Evolutionary conservation across 1,284 basidiomycete genomes (phyloP), one percentile per base, ranked within the genome.

Genomic region (Takashimella tepidaria): DNA sequence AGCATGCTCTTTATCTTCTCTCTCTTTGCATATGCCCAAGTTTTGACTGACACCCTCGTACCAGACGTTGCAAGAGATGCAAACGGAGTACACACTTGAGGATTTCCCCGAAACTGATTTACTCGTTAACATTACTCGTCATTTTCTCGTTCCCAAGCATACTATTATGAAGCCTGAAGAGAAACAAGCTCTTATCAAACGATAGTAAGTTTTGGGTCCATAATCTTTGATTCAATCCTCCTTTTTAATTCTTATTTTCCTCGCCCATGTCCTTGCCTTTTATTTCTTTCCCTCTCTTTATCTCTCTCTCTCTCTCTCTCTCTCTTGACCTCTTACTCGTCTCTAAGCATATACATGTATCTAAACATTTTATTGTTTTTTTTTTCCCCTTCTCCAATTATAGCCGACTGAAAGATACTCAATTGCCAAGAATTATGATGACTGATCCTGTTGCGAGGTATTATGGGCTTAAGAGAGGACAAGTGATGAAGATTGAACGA

Each of bases 401-500:
- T 59, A 96, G 93, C 77, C 93, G 96, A 57, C 78, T 99, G 60
- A 97, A 97, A 75, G 96, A 98, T 70, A 98, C 93, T 1, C 96
- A 99, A 71, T 81, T 99, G 56, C 96, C 96, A 49, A 87, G 96
- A 37, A 98, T 99, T 64, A 93, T 97, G 77, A 76, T 96, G 51
- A 85, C 86, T 19, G 96, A 99, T 76, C 96, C 96, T 4, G 95
- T 99, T 12, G 92, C 95, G 40, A 84, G 92, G 59, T 98, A 99
- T 76, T 99, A 97, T 78, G 96, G 96, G 48, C 82, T 98, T 56
- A 83, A 86, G 68, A 82, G 96, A 57, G 93, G 95, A 21, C 91
- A 97, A 75, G 96, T 99, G 40, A 96, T 98, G 73, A 97, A 97
- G 80, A 98, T 99, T 66, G 98, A 89, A 56, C 81, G 96, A 69